These are phyloP conservation scores for Penicillium digitatum DNA, from an alignment of 2,329 filamentous ascomycete species.

Conservation along the genomic window DNA sequence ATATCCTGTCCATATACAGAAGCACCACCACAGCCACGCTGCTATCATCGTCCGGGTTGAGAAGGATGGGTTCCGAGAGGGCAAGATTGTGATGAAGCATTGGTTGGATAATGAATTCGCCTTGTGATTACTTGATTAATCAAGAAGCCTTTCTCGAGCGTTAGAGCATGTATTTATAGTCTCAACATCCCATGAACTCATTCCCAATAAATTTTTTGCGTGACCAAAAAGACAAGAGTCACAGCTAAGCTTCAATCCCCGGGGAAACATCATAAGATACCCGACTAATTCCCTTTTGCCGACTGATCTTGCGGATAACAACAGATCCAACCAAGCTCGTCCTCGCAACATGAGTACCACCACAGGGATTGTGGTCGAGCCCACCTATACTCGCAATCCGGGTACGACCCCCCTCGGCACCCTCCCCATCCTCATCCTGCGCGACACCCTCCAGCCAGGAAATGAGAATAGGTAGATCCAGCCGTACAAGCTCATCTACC, in stretches of 20 bases:
- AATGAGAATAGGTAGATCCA: slow-evolving; percentile 21
- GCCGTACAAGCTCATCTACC: slow-evolving; percentile 24
- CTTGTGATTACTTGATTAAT: slow-evolving; percentile 39
- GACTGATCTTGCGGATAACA: slow-evolving; percentile 28
- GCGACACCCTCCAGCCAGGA: slow-evolving; percentile 25
- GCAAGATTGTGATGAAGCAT: slow-evolving; percentile 71
- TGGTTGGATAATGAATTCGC: slow-evolving; percentile 75
- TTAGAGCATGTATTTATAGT: slow-evolving; percentile 2
- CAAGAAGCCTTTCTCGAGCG: not conserved
- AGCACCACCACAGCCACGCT: slow-evolving; percentile 76
- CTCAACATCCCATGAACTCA: not conserved
- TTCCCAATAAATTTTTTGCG: not conserved
- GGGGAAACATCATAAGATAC: slow-evolving; percentile 27
- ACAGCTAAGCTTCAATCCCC: slow-evolving; percentile 2
- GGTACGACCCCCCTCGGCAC: slow-evolving; percentile 13
- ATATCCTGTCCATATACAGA: slow-evolving; percentile 54
- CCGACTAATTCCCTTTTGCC: slow-evolving; percentile 29
- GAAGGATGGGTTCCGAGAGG: slow-evolving; percentile 70
- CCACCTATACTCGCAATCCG: slow-evolving; percentile 29
- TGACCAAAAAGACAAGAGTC: not conserved
- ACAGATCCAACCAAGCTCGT: slow-evolving; percentile 24
- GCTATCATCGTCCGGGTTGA: slow-evolving; percentile 76
- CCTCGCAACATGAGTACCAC: slow-evolving; percentile 29
- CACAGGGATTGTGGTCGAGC: slow-evolving; percentile 30
- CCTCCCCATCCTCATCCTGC: slow-evolving; percentile 16